Evolutionary conservation across 139 green algal genomes (phyloP), one percentile per base, ranked within the genome.

Genomic region (Micromonas pusilla): DNA sequence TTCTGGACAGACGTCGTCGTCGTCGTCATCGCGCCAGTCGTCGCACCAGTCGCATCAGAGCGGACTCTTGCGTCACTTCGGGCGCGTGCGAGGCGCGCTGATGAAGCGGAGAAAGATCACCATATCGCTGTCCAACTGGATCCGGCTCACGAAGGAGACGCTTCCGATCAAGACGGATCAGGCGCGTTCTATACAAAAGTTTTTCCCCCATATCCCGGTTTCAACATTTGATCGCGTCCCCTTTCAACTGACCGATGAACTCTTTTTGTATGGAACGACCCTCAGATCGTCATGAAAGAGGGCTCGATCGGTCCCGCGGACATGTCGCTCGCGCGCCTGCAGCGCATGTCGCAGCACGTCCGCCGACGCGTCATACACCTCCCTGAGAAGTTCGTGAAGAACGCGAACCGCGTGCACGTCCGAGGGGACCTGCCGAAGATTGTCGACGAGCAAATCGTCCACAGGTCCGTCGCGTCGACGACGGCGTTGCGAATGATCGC

Each of bases 391-490:
- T 70, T 70, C 63, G 63, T 34, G 63, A 34, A 70, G 28, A 70
- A 34, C 28, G 63, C 63, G 21, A 70, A 70, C 31, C 63, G 31
- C 20, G 31, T 25, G 63, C 32, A 34, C 63, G 31, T 70, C n/a
- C 28, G 31, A 31, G 63, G 31, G 1, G 63, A 70, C 23, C 63
- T 34, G 1, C 31, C 31, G 20, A 70, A 57, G 45, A 9, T 70
- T 25, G 31, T 70, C 63, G 63, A 70, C 63, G 63, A 31, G 1
- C 20, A 39, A 20, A 70, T 70, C 63, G 28, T 70, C 16, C 28
- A 70, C 63, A 34, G 31, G 31, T 31, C 63, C 5, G 63, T 70
- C 63, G 63, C 63, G 25, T 37, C 25, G 63, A 70, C 63, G 63
- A 25, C 28, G 2, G 63, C 28, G 28, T 25, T 34, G 63, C 28